Conservation (phyloP, 2,329 filamentous ascomycete species). For the Cordyceps militaris region DNA sequence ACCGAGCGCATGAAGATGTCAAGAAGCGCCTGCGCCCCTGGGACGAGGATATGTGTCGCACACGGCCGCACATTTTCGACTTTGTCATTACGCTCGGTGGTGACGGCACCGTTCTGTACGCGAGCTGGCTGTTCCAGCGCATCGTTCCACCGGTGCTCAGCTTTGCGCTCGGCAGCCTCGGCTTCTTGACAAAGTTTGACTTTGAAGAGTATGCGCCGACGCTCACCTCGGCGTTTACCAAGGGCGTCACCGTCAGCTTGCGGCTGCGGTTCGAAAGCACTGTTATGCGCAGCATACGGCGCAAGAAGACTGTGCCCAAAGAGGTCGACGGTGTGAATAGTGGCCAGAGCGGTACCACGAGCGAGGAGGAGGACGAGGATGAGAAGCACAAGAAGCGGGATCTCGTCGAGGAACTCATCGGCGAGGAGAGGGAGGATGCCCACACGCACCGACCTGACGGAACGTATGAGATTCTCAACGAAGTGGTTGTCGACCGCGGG, state of each 20-base stretch:
- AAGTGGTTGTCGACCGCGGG: conserved; percentile 91
- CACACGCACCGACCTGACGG: conserved; percentile 79
- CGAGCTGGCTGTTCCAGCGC: conserved; percentile 93
- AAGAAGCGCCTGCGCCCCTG: conserved; percentile 66
- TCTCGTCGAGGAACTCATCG: conserved; percentile 83
- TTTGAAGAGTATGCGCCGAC: conserved; percentile 67
- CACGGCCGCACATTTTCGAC: conserved; percentile 81
- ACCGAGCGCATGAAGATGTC: conserved; percentile 31
- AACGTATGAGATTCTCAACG: conserved; percentile 87
- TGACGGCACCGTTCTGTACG: conserved; percentile 94
- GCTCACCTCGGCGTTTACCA: conserved; percentile 63
- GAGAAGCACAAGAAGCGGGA: conserved; percentile 45
- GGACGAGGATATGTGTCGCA: conserved; percentile 70
- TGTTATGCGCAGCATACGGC: conserved; percentile 69
- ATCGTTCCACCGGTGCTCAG: conserved; percentile 90
- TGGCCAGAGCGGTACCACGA: not conserved
- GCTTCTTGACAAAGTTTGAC: conserved; percentile 95
- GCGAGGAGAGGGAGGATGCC: conserved; percentile 75
- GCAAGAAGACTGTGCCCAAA: conserved; percentile 28
- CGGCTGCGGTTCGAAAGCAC: conserved; percentile 88
- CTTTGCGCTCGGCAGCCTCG: conserved; percentile 84
- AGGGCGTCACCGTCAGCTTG: conserved; percentile 83
- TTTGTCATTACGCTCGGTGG: conserved; percentile 89
- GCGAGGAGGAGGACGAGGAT: conserved; percentile 31
- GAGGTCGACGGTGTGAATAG: conserved; percentile 12